phyloP scores from a whole-genome alignment of 192 early-diverging fungal genomes.

The Podila epicladia region DNA sequence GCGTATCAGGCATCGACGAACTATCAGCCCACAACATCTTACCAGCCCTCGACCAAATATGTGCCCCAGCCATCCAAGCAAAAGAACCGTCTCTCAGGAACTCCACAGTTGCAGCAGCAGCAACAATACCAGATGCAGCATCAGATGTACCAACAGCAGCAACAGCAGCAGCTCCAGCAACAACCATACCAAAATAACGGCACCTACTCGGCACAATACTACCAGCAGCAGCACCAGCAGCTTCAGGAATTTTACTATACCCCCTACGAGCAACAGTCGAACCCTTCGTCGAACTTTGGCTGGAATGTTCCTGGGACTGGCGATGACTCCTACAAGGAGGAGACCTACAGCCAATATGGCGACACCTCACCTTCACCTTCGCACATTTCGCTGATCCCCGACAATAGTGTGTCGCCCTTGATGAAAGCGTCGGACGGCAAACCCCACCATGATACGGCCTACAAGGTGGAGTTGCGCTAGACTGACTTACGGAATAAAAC shows the following conservation, averaged over 20 bases:
- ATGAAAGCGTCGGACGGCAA: not conserved
- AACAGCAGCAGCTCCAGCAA: not conserved
- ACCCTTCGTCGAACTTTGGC: conserved; percentile 1
- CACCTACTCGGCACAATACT: not conserved
- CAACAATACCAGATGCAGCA: not conserved
- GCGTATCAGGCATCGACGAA: not conserved
- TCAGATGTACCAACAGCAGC: not conserved
- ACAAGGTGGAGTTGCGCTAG: conserved; percentile 14
- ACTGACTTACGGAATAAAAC: no score
- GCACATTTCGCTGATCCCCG: conserved; percentile 15
- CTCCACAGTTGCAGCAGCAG: conserved; percentile 8
- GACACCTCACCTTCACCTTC: conserved; percentile 12
- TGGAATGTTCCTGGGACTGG: not conserved
- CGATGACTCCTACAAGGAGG: not conserved
- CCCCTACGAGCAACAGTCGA: conserved; percentile 15
- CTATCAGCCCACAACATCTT: conserved; percentile 14
- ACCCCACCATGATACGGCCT: conserved; percentile 3
- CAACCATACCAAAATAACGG: conserved; percentile 5
- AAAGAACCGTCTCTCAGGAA: conserved; percentile 25
- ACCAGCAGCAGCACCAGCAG: conserved; percentile 15
- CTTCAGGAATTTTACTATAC: conserved; percentile 31
- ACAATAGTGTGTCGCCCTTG: not conserved
- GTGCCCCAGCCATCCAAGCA: conserved; percentile 22
- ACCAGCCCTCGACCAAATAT: conserved; percentile 36
- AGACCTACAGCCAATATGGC: not conserved